A percentile compares a stretch with the other conserved stretches of the same genome.
Evolutionary conservation across 139 green algal genomes (phyloP).

Genomic region (Raphidocelis subcapitata): DNA sequence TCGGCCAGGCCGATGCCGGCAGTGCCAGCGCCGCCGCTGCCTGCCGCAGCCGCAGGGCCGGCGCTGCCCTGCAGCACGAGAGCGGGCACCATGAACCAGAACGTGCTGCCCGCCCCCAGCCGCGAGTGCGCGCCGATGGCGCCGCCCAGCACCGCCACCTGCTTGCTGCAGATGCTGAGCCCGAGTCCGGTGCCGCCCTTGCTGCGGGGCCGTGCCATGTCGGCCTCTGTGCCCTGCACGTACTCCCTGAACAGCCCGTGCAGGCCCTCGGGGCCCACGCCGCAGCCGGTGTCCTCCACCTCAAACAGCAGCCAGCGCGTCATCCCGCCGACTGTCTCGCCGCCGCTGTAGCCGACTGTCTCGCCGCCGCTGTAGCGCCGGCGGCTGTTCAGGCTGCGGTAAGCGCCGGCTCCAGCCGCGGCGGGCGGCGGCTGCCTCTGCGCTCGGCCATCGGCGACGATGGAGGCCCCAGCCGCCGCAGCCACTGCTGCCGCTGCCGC

Average conservation of each 20-base stretch:
- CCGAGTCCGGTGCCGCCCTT: conserved; percentile 68
- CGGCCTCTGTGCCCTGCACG: conserved; percentile 74
- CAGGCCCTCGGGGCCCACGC: conserved; percentile 55
- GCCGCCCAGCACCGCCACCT: conserved; percentile 73
- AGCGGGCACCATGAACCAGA: conserved; percentile 84
- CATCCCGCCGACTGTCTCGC: neutral
- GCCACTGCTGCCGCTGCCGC: neutral
- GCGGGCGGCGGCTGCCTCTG: no score
- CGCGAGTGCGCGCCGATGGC: conserved; percentile 70
- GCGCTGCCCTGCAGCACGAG: conserved; percentile 23
- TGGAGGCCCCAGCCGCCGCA: no score
- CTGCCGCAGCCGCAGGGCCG: no score
- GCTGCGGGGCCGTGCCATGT: conserved; percentile 67
- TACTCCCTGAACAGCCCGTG: conserved; percentile 74
- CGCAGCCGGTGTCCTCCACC: conserved; percentile 67
- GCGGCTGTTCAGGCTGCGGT: no score
- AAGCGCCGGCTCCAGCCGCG: no score
- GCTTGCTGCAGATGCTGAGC: conserved; percentile 74
- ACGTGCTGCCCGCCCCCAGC: conserved; percentile 50
- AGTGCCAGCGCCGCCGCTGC: no score
- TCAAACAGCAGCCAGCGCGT: conserved; percentile 70
- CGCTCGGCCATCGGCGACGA: no score
- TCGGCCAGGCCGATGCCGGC: no score
- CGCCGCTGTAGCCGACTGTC: no score
- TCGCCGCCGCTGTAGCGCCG: no score